These are phyloP conservation scores for Dryas octopetala DNA, from an alignment of 306 rosid genomes.

Conservation along the genomic window DNA sequence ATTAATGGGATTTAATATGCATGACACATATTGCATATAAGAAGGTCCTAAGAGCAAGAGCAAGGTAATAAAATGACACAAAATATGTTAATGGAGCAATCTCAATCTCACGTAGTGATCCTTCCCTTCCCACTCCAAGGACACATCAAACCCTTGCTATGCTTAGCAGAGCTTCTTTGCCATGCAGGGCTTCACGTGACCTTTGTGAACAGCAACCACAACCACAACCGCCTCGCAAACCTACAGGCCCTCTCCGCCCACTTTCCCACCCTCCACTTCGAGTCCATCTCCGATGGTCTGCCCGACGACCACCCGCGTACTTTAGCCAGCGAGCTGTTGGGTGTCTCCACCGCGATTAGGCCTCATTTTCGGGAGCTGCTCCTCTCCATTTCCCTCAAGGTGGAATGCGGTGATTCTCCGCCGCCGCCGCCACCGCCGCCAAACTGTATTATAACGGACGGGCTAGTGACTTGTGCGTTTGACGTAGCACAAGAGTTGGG, in stretches of 20 bases:
- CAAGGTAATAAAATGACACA: too few species aligned
- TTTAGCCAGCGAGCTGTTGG: neutral
- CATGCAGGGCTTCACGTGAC: constrained; percentile 20
- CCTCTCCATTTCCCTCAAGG: neutral
- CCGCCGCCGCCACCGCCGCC: neutral
- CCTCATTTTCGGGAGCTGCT: neutral
- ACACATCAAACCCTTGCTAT: constrained; percentile 22
- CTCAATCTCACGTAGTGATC: constrained; percentile 14
- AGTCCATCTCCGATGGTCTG: constrained; percentile 20
- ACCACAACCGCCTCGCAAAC: constrained; percentile 3
- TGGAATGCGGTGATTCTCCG: neutral
- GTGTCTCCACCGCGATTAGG: neutral
- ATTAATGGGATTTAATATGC: too few species aligned
- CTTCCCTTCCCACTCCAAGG: constrained; percentile 23
- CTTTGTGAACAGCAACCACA: constrained; percentile 16
- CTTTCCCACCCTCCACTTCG: constrained; percentile 20
- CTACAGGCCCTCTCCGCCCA: neutral
- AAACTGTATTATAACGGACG: neutral
- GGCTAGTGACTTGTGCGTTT: constrained; percentile 7
- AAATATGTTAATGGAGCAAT: constrained; percentile 33
- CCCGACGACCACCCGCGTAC: neutral
- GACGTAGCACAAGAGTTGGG: constrained; percentile 13
- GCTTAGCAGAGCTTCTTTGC: constrained; percentile 19
- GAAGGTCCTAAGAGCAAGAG: too few species aligned
- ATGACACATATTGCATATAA: too few species aligned